Percentiles rank a stretch among this genome's conserved stretches.
Evolutionary conservation across 495 filamentous ascomycete species (phyloP).

Genomic region (Endocarpon pusillum): DNA sequence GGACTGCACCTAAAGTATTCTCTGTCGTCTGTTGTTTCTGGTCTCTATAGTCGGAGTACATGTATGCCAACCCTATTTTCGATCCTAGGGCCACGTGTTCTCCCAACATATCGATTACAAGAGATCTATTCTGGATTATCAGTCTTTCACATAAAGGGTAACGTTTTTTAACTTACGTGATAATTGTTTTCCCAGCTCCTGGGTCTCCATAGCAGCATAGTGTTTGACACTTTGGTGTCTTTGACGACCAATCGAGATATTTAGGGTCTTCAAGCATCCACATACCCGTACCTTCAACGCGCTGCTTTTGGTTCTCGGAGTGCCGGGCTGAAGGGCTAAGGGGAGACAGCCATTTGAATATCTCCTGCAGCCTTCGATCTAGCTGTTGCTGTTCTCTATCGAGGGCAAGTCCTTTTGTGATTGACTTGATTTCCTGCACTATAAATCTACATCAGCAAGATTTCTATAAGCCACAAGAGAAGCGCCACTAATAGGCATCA

Average conservation of each 20-base stretch:
- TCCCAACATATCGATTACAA: conserved; percentile 6
- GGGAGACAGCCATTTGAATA: conserved; percentile 10
- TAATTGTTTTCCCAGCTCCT: conserved; percentile 18
- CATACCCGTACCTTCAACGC: conserved; percentile 7
- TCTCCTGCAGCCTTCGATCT: no score
- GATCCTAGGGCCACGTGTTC: not conserved
- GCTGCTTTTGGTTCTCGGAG: conserved; percentile 2
- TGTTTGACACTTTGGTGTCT: not conserved
- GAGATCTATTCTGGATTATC: conserved; percentile 2
- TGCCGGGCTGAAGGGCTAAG: conserved; percentile 5
- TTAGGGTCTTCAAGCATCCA: conserved; percentile 9
- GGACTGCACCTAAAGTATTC: conserved; percentile 9
- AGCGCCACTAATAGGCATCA: no score
- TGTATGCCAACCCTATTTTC: conserved; percentile 11
- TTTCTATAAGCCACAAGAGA: no score
- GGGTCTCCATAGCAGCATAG: conserved; percentile 6
- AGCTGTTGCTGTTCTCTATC: no score
- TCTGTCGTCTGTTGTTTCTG: conserved; percentile 8
- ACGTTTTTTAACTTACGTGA: conserved; percentile 9
- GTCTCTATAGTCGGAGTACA: conserved; percentile 19
- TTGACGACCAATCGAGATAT: conserved; percentile 6
- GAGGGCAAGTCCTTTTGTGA: no score
- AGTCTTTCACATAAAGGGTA: not conserved
- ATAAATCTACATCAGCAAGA: no score
- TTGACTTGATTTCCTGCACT: no score